Base-by-base conservation (phyloP, 2,329 filamentous ascomycete species). In the Uncinocarpus reesii region DNA sequence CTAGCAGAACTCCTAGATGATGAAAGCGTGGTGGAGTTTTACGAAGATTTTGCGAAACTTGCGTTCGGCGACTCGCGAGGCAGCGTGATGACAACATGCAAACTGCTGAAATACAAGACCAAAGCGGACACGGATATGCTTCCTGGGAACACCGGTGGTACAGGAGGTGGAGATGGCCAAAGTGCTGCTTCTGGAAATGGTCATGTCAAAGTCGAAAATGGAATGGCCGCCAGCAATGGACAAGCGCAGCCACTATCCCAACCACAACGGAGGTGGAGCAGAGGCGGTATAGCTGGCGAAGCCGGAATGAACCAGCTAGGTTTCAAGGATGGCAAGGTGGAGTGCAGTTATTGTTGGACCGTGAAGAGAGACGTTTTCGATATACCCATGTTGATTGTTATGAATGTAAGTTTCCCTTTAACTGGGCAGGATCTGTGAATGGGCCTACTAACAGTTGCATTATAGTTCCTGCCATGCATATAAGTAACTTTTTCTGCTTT, bases 311-410 rank as follows among this genome's bases (percentile, higher is more conserved):
- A 84, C 47, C 79, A 81, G 60, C 76, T 95, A 11, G 86, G 78
- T 0, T 74, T 86, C 60, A 84, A 80, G 62, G 88, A 94, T 60
- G 90, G 89, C 47, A 89, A 92, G 67, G 84, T 96, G 49, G 86
- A 94, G 63, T 95, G 89, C 71, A 88, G 85, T 59, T 95, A 93
- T 69, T 94, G 86, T 71, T 96, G 90, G 89, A 90, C 86, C 54
- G 89, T 96, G 53, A 95, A 95, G 71, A 77, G 90, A 54, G 92
- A 98, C 66, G 86, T 92, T 34, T 96, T 96, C 70, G 90, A 96
- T 70, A 95, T 96, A 66, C 92, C 92, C 18, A 95, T 95, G 87
- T 75, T 96, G 71, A 93, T 96, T 66, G 86, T 95, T 61, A 90
- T 96, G 73, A 95, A 95, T 71, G 92, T 95, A 66, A 83, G 89